Evolutionary conservation across 805 yeast genomes (phyloP), one percentile per base, ranked within the genome.

Genomic region (Scheffersomyces coipomensis): DNA sequence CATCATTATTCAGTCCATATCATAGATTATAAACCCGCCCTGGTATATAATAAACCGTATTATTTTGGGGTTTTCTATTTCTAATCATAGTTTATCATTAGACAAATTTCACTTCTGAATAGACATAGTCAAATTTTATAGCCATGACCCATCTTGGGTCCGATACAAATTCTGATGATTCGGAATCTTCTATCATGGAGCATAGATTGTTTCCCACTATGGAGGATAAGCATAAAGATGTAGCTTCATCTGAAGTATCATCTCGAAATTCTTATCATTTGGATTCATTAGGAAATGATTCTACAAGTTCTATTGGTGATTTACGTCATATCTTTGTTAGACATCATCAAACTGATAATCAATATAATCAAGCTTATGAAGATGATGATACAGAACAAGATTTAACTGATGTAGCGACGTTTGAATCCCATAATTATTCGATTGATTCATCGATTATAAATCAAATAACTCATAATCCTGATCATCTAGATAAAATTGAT

Each of bases 401-500:
- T 9, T 23, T 15, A 27, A 8, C 18, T 27, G 30, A 27, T 13
- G 5, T 10, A 5, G 7, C 30, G 5, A 27, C 30, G 3, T 5
- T 27, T 5, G 30, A 27, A 13, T 13, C 30, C 15, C 5, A 17
- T 5, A 5, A 5, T 13, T 27, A 27, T 34, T 49, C 64, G 2
- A 29, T 62, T 0, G 52, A 56, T n/a, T 52, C 64, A 8, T 51
- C 61, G 4, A 48, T 64, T 13, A 44, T 63, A 3, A 42, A 50
- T 12, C 37, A 56, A 29, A 47, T 63, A 39, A 46, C 45, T 11
- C 34, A 40, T 9, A 27, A 40, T 4, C 34, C 37, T 37, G 23
- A 37, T 16, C 43, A 32, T 18, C 27, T 25, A 19, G 35, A 31
- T 2, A 39, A 38, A 24, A 30, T 25, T 19, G 35, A 31, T 2